phyloP scores from a whole-genome alignment of 2,329 filamentous ascomycete genomes.

The Knoxdaviesia capensis region DNA sequence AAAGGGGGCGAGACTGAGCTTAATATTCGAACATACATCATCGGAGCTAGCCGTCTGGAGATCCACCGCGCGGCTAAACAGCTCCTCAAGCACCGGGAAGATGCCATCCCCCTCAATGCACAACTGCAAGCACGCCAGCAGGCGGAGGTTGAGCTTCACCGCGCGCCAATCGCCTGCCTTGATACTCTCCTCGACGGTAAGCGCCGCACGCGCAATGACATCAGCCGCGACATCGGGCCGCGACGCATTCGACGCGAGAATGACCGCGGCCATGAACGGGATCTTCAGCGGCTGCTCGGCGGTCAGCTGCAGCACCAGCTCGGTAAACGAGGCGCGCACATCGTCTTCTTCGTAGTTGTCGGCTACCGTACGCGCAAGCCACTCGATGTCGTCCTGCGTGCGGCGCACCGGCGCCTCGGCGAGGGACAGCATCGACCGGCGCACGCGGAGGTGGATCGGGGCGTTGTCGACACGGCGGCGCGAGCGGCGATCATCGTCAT shows the following conservation, averaged over 20 bases:
- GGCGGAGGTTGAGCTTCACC: conserved; percentile 77
- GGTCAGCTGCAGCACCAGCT: conserved; percentile 55
- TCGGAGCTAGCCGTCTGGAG: conserved; percentile 84
- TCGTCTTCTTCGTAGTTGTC: conserved; percentile 78
- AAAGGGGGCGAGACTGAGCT: background rate
- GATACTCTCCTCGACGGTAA: conserved; percentile 45
- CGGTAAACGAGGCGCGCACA: conserved; percentile 50
- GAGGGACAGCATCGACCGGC: conserved; percentile 59
- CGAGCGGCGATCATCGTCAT: conserved; percentile 57
- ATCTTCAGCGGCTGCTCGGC: conserved; percentile 93
- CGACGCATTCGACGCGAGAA: conserved; percentile 59
- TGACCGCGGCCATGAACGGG: conserved; percentile 75
- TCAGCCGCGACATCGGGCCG: conserved; percentile 57
- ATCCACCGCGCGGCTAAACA: conserved; percentile 84
- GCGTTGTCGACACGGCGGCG: conserved; percentile 52
- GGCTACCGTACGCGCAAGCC: conserved; percentile 54
- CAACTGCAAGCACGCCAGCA: conserved; percentile 70
- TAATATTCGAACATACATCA: conserved; percentile 41
- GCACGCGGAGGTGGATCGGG: conserved; percentile 49
- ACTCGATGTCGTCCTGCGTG: conserved; percentile 58
- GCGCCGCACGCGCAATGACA: conserved; percentile 42
- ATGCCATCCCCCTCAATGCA: conserved; percentile 68
- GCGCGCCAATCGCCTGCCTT: conserved; percentile 65
- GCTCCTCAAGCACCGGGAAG: conserved; percentile 66
- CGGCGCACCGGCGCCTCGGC: conserved; percentile 64